These are phyloP conservation scores for Penicillium griseofulvum DNA, from an alignment of 2,329 filamentous ascomycete species.

Conservation along the genomic window DNA sequence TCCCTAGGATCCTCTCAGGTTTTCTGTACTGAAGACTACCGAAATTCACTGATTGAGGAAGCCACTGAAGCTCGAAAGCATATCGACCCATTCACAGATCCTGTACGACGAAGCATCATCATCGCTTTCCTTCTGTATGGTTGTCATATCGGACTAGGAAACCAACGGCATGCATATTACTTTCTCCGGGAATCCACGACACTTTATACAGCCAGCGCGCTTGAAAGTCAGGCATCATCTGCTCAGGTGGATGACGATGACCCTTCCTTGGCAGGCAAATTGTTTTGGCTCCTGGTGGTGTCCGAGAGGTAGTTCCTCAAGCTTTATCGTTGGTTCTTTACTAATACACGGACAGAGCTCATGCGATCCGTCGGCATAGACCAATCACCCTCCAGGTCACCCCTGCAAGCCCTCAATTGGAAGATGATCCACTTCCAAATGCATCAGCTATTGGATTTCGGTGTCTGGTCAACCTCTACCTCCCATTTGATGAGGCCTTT, in stretches of 20 bases:
- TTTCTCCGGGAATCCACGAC: conserved; percentile 70
- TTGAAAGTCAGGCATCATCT: conserved; percentile 42
- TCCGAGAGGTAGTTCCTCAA: conserved; percentile 56
- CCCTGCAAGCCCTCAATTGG: conserved; percentile 51
- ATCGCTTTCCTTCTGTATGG: conserved; percentile 71
- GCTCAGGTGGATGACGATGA: conserved; percentile 53
- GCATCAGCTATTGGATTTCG: conserved; percentile 57
- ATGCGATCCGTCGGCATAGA: conserved; percentile 62
- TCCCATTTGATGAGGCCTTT: conserved; percentile 63
- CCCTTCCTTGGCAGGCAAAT: conserved; percentile 41
- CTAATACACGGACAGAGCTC: conserved; percentile 48
- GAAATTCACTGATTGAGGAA: conserved; percentile 26
- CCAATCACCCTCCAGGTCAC: conserved; percentile 62
- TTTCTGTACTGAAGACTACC: background rate
- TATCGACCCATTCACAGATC: conserved; percentile 20
- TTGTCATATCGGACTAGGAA: conserved; percentile 63
- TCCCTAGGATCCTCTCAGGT: background rate
- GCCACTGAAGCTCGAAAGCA: conserved; percentile 25
- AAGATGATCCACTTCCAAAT: conserved; percentile 53
- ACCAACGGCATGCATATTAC: conserved; percentile 71
- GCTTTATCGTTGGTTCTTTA: background rate
- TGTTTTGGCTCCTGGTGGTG: conserved; percentile 67
- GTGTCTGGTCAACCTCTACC: conserved; percentile 60
- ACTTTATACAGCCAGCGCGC: conserved; percentile 56
- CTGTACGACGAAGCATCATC: conserved; percentile 45